Base-by-base conservation (phyloP, 139 green algal species). In the Yamagishiella unicocca region DNA sequence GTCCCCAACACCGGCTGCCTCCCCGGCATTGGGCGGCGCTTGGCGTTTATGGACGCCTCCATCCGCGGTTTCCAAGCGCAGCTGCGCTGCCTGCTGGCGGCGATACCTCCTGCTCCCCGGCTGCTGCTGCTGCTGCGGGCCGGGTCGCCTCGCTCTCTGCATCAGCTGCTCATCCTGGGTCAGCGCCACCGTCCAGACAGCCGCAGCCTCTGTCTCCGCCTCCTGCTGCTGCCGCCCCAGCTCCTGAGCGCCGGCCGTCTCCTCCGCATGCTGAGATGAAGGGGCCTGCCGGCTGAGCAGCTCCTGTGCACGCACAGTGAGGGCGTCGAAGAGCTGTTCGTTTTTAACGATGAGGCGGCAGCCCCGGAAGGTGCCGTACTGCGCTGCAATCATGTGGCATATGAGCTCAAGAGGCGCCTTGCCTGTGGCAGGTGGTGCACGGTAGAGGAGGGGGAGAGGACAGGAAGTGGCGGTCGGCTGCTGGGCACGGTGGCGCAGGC, bases 261-360 rank as follows among this genome's bases (percentile, higher is more conserved):
- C 58, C 58, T 14, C 58, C 58, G 58, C 58, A 14, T 67, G n/a
- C n/a, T 5, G 64, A 29, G n/a, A n/a, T n/a, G 64, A 22, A 29
- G 70, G 6, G 9, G 70, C 17, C 70, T 22, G 31, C 33, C 67
- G 21, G 42, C 72, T 4, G 1, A 53, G 42, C 38, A 10, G 75
- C 54, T 5, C 7, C 54, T 17, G 75, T 22, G 25, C 29, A 14
- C 42, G 9, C 2, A 25, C 55, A 10, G 17, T 7, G 21, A 86
- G 64, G 0, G 64, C 80, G 64, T 86, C 80, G 45, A 46, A 77
- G 38, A 86, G 80, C 80, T 86, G n/a, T 43, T 86, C 64, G 42
- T 86, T 86, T 33, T 86, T 86, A 22, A 86, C 64, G 80, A 86
- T 86, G 17, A 86, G 64, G 27, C 19, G 27, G 25, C 62, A 62